phyloP scores from a whole-genome alignment of 176 grass and related monocot genomes.

The Aegilops bicornis region DNA sequence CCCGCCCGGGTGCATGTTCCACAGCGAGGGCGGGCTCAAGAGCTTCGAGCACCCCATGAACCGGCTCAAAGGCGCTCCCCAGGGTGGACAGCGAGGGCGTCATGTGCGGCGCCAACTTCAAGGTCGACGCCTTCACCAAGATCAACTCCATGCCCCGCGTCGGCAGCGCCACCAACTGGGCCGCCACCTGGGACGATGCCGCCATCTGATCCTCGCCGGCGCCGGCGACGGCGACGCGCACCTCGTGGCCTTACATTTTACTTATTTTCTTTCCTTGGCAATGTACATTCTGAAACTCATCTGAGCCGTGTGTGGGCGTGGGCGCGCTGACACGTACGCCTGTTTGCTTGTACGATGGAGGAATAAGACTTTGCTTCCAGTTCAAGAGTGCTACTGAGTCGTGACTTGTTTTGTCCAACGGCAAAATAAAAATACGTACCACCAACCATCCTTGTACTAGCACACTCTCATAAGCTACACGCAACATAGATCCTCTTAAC shows the following conservation, averaged over 20 bases:
- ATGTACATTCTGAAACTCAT: conserved; percentile 8
- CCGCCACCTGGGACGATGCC: conserved; percentile 51
- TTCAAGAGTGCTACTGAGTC: neutral
- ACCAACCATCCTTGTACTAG: neutral
- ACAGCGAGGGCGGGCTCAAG: conserved; percentile 87
- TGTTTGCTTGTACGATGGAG: neutral
- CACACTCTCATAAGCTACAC: too few relatives aligned
- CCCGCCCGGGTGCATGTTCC: conserved; percentile 95
- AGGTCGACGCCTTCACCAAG: conserved; percentile 84
- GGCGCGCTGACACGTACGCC: neutral
- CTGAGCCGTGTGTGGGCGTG: neutral
- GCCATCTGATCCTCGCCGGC: neutral
- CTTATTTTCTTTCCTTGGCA: neutral
- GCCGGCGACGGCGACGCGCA: neutral
- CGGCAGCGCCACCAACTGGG: conserved; percentile 88
- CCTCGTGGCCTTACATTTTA: neutral
- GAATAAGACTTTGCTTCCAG: conserved; percentile 19
- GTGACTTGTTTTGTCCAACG: neutral
- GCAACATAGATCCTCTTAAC: too few relatives aligned
- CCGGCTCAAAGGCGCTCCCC: conserved; percentile 71
- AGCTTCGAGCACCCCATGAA: conserved; percentile 98
- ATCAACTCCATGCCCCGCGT: conserved; percentile 88
- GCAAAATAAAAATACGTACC: too few relatives aligned
- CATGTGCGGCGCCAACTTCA: conserved; percentile 91
- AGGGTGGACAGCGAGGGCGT: conserved; percentile 91